Conservation (phyloP, 2,329 filamentous ascomycete genomes). For the Albophoma yamanashiensis region DNA sequence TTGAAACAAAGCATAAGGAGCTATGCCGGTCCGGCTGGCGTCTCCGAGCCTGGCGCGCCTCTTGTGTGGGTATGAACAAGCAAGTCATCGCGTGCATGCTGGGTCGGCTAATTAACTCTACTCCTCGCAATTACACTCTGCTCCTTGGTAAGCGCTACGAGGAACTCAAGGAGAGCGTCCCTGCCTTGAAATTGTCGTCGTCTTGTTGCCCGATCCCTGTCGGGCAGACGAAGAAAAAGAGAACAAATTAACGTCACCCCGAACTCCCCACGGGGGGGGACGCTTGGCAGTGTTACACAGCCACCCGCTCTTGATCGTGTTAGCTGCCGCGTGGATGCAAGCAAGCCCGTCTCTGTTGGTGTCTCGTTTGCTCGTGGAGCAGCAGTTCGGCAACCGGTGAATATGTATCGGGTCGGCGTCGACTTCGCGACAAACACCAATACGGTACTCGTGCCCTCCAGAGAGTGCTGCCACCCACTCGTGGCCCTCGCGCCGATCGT, state of each 20-base stretch:
- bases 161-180: neutral
- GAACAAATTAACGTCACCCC: no score
- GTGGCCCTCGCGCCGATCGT: neutral
- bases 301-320: neutral
- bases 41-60: neutral
- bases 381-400: neutral
- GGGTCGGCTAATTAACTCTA: neutral
- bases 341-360: no score
- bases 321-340: no score
- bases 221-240: neutral
- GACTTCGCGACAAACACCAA: neutral
- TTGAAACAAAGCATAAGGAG: neutral
- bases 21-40: neutral
- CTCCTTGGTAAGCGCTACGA: neutral
- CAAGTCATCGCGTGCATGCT: neutral
- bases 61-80: neutral
- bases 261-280: neutral
- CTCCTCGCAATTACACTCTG: neutral
- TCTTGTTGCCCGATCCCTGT: neutral
- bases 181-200: neutral
- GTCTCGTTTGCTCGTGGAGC: neutral
- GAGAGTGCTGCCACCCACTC: neutral
- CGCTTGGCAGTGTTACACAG: neutral
- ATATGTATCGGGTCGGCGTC: neutral
- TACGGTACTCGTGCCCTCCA: no score